Evolutionary conservation across 2,329 filamentous ascomycete genomes (phyloP).

Genomic region (Epichloe uncinata): DNA sequence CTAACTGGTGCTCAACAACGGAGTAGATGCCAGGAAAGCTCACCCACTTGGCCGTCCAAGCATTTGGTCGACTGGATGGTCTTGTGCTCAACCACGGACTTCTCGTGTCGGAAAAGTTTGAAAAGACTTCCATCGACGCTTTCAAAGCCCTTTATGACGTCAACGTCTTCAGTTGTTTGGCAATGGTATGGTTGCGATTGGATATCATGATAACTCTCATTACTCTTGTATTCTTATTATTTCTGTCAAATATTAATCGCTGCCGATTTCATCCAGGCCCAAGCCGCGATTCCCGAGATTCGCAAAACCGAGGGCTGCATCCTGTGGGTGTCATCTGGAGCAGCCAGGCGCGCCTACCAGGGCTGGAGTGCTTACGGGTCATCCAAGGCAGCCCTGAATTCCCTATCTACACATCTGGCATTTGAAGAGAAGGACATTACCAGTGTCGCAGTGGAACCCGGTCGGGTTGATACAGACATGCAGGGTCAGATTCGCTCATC

Average conservation of each 20-base stretch:
- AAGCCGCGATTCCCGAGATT: constrained; percentile 56
- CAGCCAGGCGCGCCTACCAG: constrained; percentile 49
- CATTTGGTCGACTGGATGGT: too few species aligned
- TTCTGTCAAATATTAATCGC: not conserved
- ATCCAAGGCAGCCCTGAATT: constrained; percentile 73
- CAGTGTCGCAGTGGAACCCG: constrained; percentile 60
- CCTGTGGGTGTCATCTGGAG: constrained; percentile 70
- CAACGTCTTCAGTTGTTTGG: too few species aligned
- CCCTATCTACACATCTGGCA: constrained; percentile 58
- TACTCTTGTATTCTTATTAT: not conserved
- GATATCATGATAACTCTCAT: too few species aligned
- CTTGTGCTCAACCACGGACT: too few species aligned
- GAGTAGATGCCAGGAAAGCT: too few species aligned
- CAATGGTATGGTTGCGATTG: too few species aligned
- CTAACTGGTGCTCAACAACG: too few species aligned
- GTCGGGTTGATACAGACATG: constrained; percentile 82
- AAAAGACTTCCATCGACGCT: too few species aligned
- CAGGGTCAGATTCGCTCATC: constrained; percentile 64
- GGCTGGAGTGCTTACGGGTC: constrained; percentile 75
- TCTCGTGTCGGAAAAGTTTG: too few species aligned
- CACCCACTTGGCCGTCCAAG: too few species aligned
- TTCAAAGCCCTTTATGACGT: too few species aligned
- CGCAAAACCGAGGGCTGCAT: constrained; percentile 57
- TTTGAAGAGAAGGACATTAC: constrained; percentile 67
- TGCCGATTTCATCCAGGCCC: constrained; percentile 36